Base-by-base conservation (phyloP, 306 rosid genomes). In the Elaeagnus macrophylla region DNA sequence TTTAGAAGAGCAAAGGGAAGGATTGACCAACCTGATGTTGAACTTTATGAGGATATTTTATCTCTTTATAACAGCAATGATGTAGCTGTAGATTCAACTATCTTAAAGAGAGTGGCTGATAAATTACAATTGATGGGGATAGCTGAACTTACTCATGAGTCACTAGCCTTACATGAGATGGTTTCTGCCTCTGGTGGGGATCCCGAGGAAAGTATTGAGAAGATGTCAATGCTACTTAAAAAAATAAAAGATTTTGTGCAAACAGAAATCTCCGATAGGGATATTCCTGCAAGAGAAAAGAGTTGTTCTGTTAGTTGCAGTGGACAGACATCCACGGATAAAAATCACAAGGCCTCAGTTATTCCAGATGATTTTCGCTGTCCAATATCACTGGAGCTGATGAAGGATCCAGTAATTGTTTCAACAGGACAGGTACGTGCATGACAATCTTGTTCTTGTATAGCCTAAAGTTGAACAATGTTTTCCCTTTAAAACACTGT, bases 321-420 rank as follows among this genome's bases (percentile, higher is more conserved):
- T 39, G 75, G 75, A 37, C 84, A 73, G 43, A 56, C 67, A 60
- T 55, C 74, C 53, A 67, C 58, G 45, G 90, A 84, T 11, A 80
- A 56, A 63, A 77, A 62, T 64, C 78, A 74, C 66, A 80, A 73
- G 69, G 67, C 62, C 16, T 77, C 81, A 53, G 69, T 72, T 53
- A 72, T 87, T 54, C 99, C 99, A 8, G 86, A 81, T 66, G 99
- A 93, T 81, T 93, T 93, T 67, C 85, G 89, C 42, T 93, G 99
- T 78, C 99, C 99, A 9, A 88, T 93, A 68, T 84, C 99, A 55
- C 73, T 93, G 57, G 99, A 93, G 70, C 75, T 93, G 70, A 93
- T 93, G 96, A 80, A 61, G 72, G 96, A 93, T 77, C 99, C 99
- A 9, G 94, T 93, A 61, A 93, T 93, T 75, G 96, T 93, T 67